Conservation (phyloP, 192 early-diverging fungal genomes). For the Coemansia sp. region DNA sequence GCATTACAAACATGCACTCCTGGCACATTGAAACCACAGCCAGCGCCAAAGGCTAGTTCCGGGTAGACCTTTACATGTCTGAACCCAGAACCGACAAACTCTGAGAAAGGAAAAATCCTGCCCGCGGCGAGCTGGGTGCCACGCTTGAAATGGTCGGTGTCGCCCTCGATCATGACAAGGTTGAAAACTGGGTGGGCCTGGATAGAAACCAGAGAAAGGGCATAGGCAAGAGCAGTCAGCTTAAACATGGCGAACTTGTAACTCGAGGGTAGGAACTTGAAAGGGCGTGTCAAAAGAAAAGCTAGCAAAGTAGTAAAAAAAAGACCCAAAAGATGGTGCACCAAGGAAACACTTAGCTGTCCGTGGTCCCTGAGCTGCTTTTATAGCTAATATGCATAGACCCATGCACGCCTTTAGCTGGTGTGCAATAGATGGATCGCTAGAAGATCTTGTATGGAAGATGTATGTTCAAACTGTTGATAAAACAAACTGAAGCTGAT, state of each 20-base stretch:
- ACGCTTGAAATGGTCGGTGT: conserved; percentile 4
- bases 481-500: background rate
- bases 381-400: conserved; percentile 12
- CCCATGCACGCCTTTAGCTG: background rate
- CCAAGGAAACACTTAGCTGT: conserved; percentile 16
- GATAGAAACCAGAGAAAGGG: conserved; percentile 12
- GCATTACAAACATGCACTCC: background rate
- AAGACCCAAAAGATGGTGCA: conserved; percentile 32
- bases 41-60: conserved; percentile 14
- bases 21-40: conserved; percentile 4
- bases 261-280: background rate
- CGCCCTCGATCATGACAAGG: background rate
- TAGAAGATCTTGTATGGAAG: background rate
- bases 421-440: background rate
- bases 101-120: conserved; percentile 15
- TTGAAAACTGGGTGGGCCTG: conserved; percentile 7
- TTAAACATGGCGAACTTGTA: conserved; percentile 23
- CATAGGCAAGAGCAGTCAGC: conserved; percentile 10
- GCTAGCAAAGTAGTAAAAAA: conserved; percentile 16
- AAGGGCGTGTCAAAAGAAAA: background rate
- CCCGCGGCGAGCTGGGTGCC: conserved; percentile 10
- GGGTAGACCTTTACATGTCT: conserved; percentile 19
- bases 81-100: conserved; percentile 21
- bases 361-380: background rate
- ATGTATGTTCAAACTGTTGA: background rate